Conservation (phyloP, 2,329 filamentous ascomycete genomes). For the Daldinia sp. region DNA sequence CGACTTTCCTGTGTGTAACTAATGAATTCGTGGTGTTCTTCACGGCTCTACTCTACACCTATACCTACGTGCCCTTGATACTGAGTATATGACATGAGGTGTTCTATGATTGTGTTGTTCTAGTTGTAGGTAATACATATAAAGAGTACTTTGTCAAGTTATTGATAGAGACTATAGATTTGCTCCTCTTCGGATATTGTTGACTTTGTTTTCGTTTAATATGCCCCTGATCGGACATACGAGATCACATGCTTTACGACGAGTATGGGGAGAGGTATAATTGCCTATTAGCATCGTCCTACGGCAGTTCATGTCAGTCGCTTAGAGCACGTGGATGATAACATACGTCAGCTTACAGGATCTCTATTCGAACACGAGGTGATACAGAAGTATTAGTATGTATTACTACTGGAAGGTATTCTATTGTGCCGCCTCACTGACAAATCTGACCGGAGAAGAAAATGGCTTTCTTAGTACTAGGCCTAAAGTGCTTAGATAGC, state of each 20-base stretch:
- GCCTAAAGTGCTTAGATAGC: no score
- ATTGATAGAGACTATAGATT: background rate
- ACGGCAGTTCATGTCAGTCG: background rate
- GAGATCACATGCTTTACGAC: background rate
- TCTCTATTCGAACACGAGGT: constrained; percentile 1
- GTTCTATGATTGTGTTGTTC: background rate
- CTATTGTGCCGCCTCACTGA: background rate
- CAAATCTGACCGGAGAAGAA: background rate
- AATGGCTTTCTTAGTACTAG: background rate
- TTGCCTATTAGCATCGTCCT: background rate
- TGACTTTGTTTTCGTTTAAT: background rate
- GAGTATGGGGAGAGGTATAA: background rate
- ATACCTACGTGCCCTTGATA: background rate
- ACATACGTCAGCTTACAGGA: constrained; percentile 1
- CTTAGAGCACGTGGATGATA: background rate
- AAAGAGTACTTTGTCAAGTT: background rate
- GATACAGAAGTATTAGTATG: background rate
- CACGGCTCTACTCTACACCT: background rate
- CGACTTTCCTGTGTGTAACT: constrained; percentile 26
- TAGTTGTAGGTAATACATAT: background rate
- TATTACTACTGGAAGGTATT: background rate
- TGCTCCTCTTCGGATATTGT: background rate
- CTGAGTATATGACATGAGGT: background rate
- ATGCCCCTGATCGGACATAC: background rate
- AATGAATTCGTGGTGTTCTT: constrained; percentile 13